Percentiles rank a stretch among this genome's conserved stretches.
Conservation (phyloP, 345 rosid species). For the Physaria fendleri region DNA sequence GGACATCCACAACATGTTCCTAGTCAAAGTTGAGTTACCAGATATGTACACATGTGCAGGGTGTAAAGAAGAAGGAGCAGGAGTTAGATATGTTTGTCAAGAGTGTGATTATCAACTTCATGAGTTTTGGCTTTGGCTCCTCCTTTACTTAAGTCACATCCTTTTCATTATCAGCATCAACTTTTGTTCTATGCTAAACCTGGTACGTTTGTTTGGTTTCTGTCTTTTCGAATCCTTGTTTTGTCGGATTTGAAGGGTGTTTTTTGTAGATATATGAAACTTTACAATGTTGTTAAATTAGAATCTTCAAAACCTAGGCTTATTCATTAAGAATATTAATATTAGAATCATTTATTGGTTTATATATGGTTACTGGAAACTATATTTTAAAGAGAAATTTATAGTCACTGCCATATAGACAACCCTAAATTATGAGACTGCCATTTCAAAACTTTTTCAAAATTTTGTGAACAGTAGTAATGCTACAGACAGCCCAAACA, state of each 20-base stretch:
- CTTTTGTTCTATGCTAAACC: conserved; percentile 53
- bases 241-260: neutral
- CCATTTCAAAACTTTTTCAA: too few species aligned
- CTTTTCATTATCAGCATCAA: conserved; percentile 64
- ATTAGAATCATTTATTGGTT: too few species aligned
- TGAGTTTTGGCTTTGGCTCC: conserved; percentile 77
- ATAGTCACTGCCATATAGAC: too few species aligned
- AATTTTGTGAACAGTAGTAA: too few species aligned
- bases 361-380: too few species aligned
- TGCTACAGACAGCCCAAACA: too few species aligned
- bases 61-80: conserved; percentile 79
- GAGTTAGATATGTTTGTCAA: conserved; percentile 55
- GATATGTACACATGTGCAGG: conserved; percentile 66
- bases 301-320: too few species aligned
- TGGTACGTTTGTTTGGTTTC: conserved; percentile 32
- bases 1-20: conserved; percentile 58
- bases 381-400: too few species aligned
- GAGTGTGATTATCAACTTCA: conserved; percentile 83
- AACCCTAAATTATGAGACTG: too few species aligned
- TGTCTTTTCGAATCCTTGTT: neutral
- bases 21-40: conserved; percentile 37
- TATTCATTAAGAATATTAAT: too few species aligned
- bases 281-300: too few species aligned
- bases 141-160: conserved; percentile 46
- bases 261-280: too few species aligned